Conservation (phyloP, 495 filamentous ascomycete genomes). For the Sabuloglossum arenarium region DNA sequence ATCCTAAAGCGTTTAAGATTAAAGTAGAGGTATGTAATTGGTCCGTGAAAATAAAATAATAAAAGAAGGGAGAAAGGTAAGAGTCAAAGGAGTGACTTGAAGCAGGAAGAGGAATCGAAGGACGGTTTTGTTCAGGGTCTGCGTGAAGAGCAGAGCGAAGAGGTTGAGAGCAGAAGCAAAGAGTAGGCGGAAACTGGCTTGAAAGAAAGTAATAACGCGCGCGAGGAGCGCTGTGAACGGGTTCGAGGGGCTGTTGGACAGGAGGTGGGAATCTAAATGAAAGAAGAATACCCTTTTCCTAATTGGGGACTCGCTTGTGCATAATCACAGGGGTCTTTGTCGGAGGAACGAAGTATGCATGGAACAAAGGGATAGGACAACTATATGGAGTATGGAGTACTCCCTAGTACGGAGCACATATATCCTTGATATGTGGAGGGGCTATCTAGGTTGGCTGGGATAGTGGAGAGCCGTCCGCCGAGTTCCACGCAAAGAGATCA, state of each 20-base stretch:
- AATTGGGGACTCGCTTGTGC: not conserved
- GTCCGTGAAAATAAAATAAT: not conserved
- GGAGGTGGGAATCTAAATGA: constrained; percentile 5
- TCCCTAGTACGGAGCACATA: no score
- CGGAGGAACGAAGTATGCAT: not conserved
- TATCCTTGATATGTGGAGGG: no score
- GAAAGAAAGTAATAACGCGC: not conserved
- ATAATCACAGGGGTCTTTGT: not conserved
- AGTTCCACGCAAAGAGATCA: no score
- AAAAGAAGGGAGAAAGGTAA: not conserved
- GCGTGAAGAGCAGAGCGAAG: not conserved
- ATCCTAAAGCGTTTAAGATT: not conserved
- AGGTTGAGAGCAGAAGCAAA: not conserved
- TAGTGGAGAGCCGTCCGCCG: no score
- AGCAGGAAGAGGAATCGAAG: not conserved
- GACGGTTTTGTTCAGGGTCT: not conserved
- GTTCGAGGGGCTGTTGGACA: constrained; percentile 1
- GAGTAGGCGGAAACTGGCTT: not conserved
- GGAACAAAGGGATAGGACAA: not conserved
- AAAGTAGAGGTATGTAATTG: not conserved
- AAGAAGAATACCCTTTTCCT: not conserved
- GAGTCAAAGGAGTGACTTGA: not conserved
- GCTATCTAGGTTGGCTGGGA: no score
- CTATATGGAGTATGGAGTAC: no score
- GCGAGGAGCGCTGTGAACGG: not conserved